phyloP scores from a whole-genome alignment of 2,329 filamentous ascomycete genomes.

The Dactylellina haptotyla region DNA sequence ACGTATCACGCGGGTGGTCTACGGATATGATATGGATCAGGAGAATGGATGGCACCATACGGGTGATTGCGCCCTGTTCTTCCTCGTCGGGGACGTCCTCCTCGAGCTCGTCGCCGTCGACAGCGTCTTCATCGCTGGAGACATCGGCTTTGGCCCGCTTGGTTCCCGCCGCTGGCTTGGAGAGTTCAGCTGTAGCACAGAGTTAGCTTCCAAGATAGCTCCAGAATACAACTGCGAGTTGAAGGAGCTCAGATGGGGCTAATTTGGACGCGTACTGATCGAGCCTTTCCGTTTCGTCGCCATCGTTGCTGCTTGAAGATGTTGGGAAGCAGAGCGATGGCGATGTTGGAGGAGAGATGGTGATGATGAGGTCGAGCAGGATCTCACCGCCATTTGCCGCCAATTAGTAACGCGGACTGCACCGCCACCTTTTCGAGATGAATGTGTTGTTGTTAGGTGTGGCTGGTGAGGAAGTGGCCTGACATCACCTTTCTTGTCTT shows the following conservation, averaged over 20 bases:
- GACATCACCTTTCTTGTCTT: slow-evolving; percentile 30
- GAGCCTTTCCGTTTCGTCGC: slow-evolving; percentile 53
- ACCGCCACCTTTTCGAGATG: slow-evolving; percentile 16
- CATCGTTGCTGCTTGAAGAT: slow-evolving; percentile 36
- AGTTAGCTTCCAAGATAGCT: slow-evolving; percentile 24
- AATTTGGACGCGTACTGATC: slow-evolving; percentile 30
- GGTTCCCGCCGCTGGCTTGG: slow-evolving; percentile 35
- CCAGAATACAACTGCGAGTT: slow-evolving; percentile 7
- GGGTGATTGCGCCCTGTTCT: slow-evolving; percentile 46
- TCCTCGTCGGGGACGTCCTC: slow-evolving; percentile 41
- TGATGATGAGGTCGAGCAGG: slow-evolving; percentile 18
- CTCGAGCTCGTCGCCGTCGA: slow-evolving; percentile 37
- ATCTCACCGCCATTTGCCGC: slow-evolving; percentile 6
- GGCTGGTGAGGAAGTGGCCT: slow-evolving; percentile 46
- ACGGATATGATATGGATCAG: not conserved
- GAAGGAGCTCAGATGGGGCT: not conserved
- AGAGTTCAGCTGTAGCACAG: slow-evolving; percentile 38
- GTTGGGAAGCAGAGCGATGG: slow-evolving; percentile 21
- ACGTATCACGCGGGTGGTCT: too few species aligned
- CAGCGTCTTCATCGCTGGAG: slow-evolving; percentile 32
- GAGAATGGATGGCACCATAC: slow-evolving; percentile 10
- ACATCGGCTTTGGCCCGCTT: slow-evolving; percentile 44
- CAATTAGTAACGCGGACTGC: not conserved
- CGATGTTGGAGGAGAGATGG: slow-evolving; percentile 10
- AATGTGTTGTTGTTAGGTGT: slow-evolving; percentile 13